phyloP scores from a whole-genome alignment of 2,329 filamentous ascomycete species.

The Apiospora hydei region DNA sequence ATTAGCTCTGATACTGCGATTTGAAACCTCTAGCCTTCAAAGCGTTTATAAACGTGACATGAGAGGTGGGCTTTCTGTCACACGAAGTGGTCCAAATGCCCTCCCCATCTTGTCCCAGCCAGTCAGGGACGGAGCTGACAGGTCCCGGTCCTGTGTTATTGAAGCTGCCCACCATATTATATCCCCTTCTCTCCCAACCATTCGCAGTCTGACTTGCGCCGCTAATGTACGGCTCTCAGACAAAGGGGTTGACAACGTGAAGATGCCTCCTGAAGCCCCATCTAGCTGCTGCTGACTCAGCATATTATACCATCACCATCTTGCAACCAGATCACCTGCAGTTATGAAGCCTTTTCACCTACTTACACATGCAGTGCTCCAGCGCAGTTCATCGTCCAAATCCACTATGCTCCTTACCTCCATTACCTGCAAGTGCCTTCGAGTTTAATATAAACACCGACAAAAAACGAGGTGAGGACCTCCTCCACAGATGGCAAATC shows the following conservation, averaged over 20 bases:
- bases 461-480: neutral
- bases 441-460: neutral
- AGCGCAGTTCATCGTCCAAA: neutral
- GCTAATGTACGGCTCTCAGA: neutral
- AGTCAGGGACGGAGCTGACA: constrained; percentile 10
- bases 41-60: constrained; percentile 20
- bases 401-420: neutral
- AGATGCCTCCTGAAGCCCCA: neutral
- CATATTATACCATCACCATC: neutral
- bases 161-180: neutral
- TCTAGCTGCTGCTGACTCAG: neutral
- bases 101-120: neutral
- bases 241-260: neutral
- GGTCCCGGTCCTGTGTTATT: constrained; percentile 10
- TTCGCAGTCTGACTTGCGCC: constrained; percentile 14
- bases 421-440: neutral
- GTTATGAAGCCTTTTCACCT: neutral
- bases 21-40: constrained; percentile 10
- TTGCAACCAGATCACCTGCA: neutral
- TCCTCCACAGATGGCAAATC: neutral
- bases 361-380: neutral
- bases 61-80: constrained; percentile 1
- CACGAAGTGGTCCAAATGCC: constrained; percentile 15
- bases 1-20: constrained; percentile 4
- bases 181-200: neutral